phyloP scores from a whole-genome alignment of 1,284 basidiomycete genomes.

The Tilletia indica region DNA sequence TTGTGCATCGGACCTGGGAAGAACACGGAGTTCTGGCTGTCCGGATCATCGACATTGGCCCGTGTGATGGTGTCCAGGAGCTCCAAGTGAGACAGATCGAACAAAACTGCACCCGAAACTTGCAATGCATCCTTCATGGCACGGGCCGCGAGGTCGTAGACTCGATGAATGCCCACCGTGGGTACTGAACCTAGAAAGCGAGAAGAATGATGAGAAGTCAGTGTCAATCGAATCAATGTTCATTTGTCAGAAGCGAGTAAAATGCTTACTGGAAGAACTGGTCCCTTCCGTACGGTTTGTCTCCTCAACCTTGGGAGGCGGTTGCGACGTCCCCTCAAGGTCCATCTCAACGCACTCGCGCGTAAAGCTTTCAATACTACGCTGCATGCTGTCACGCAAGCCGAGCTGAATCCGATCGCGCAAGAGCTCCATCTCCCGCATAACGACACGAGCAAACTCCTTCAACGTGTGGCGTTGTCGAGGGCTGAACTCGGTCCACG shows the following conservation, averaged over 20 bases:
- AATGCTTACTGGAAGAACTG: not conserved
- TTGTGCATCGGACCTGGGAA: slow-evolving; percentile 38
- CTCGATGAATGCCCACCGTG: slow-evolving; percentile 56
- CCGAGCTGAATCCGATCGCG: slow-evolving; percentile 89
- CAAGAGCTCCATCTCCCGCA: slow-evolving; percentile 94
- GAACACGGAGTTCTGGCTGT: slow-evolving; percentile 55
- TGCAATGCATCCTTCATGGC: slow-evolving; percentile 85
- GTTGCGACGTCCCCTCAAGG: slow-evolving; percentile 48
- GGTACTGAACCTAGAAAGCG: slow-evolving; percentile 2
- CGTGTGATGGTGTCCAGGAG: slow-evolving; percentile 71
- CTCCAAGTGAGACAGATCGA: slow-evolving; percentile 89
- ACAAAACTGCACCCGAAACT: slow-evolving; percentile 81
- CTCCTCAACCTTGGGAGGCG: slow-evolving; percentile 14
- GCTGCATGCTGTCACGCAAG: slow-evolving; percentile 86
- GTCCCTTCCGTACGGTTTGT: not conserved
- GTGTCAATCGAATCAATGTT: too few species aligned
- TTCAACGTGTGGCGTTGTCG: slow-evolving; percentile 86
- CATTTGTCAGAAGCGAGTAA: not conserved
- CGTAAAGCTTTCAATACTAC: slow-evolving; percentile 91
- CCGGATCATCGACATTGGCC: slow-evolving; percentile 27
- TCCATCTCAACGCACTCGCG: slow-evolving; percentile 92
- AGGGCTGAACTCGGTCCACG: slow-evolving; percentile 79
- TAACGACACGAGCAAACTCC: slow-evolving; percentile 85
- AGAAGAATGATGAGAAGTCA: not conserved
- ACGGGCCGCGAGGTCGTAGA: slow-evolving; percentile 81